Percentiles rank a stretch among this genome's conserved stretches.
phyloP scores from a whole-genome alignment of 345 rosid species.

The Draba incana region DNA sequence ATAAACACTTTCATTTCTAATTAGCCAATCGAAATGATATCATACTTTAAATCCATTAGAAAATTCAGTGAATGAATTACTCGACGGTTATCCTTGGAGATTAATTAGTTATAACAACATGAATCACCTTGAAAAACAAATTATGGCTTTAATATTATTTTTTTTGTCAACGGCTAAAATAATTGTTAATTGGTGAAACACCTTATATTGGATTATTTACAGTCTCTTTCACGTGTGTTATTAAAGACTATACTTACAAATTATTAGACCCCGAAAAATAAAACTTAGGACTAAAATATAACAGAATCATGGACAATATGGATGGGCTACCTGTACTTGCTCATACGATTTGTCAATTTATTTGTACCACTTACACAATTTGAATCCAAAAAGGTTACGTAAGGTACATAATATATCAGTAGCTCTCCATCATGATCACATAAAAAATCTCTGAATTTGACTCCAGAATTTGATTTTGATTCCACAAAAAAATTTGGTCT shows the following conservation, averaged over 20 bases:
- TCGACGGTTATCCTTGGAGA: no score
- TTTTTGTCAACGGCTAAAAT: no score
- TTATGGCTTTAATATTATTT: no score
- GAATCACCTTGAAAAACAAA: no score
- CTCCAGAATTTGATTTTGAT: slow-evolving; percentile 10
- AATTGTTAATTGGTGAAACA: not conserved
- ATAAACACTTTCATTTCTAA: no score
- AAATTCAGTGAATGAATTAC: no score
- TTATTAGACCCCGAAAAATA: not conserved
- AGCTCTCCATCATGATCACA: slow-evolving; percentile 19
- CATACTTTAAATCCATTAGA: no score
- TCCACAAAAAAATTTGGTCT: slow-evolving; percentile 14
- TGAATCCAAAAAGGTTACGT: slow-evolving; percentile 28
- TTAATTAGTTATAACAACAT: no score
- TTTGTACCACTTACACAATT: slow-evolving; percentile 15
- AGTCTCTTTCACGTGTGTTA: not conserved
- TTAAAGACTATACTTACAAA: not conserved
- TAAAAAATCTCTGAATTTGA: slow-evolving; percentile 6
- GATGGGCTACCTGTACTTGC: not conserved
- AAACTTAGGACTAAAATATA: not conserved
- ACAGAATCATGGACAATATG: not conserved
- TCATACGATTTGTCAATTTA: slow-evolving; percentile 24
- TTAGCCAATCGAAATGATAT: no score
- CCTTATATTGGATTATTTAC: not conserved
- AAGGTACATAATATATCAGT: slow-evolving; percentile 27